Percentiles rank a stretch among this genome's conserved stretches.
Evolutionary conservation across 2,329 filamentous ascomycete species (phyloP).

Genomic region (Elsinoe perseae): DNA sequence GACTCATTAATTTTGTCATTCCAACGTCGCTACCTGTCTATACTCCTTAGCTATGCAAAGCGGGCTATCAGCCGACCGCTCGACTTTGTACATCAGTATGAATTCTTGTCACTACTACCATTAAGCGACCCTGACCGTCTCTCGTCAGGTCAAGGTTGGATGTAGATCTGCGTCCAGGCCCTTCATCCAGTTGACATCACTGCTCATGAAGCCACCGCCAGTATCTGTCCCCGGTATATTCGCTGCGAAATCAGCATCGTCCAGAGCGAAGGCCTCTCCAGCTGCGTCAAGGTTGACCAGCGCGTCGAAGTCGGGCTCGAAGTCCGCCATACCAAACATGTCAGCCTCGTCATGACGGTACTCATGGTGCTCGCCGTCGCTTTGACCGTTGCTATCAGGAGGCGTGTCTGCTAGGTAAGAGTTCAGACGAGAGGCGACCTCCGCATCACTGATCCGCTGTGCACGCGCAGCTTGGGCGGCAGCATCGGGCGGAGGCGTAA

Average conservation of each 20-base stretch:
- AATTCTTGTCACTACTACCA: too few relatives aligned
- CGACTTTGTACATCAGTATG: too few relatives aligned
- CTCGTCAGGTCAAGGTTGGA: not conserved
- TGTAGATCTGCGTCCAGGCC: slow-evolving; percentile 22
- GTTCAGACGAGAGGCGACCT: slow-evolving; percentile 41
- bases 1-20: not conserved
- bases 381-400: slow-evolving; percentile 33
- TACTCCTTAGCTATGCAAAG: not conserved
- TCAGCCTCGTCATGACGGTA: slow-evolving; percentile 15
- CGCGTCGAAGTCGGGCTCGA: slow-evolving; percentile 32
- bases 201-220: slow-evolving; percentile 23
- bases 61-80: too few relatives aligned
- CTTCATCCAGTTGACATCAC: slow-evolving; percentile 33
- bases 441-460: slow-evolving; percentile 35
- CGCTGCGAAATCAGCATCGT: slow-evolving; percentile 28
- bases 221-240: slow-evolving; percentile 16
- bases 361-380: slow-evolving; percentile 17
- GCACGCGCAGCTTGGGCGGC: slow-evolving; percentile 20
- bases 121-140: too few relatives aligned
- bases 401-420: slow-evolving; percentile 45
- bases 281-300: slow-evolving; percentile 32
- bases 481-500: slow-evolving; percentile 34
- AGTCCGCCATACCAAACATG: slow-evolving; percentile 21
- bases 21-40: not conserved
- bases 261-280: slow-evolving; percentile 28